A percentile compares a stretch with the other conserved stretches of the same genome.
Evolutionary conservation across 2,329 filamentous ascomycete species (phyloP).

Genomic region (Fusarium marasasianum): DNA sequence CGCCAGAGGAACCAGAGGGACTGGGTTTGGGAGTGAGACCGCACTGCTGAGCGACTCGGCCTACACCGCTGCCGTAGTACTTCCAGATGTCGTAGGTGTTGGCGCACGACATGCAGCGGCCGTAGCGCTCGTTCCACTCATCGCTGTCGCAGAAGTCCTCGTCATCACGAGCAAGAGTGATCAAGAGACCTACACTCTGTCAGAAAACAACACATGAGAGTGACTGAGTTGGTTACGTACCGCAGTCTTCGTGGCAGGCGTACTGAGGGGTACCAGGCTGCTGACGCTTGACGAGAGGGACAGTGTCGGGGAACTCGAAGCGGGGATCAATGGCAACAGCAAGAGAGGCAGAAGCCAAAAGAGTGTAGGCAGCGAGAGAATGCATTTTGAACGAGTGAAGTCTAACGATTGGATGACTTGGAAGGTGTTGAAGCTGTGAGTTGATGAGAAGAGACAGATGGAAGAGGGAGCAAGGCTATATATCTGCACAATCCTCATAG

Average conservation of each 20-base stretch:
- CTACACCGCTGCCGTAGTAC: constrained; percentile 52
- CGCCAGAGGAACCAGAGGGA: constrained; percentile 17
- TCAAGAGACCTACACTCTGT: constrained; percentile 26
- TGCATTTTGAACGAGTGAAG: constrained; percentile 20
- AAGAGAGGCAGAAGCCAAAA: constrained; percentile 34
- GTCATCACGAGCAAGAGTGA: constrained; percentile 48
- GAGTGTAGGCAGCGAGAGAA: constrained; percentile 25
- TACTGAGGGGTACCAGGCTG: constrained; percentile 55
- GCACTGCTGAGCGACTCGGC: constrained; percentile 46
- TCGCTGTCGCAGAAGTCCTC: constrained; percentile 49
- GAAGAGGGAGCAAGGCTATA: not conserved
- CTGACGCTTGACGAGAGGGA: constrained; percentile 52
- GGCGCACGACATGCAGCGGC: constrained; percentile 54
- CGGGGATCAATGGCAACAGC: constrained; percentile 25
- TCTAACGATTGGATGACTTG: not conserved
- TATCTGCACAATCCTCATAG: not conserved
- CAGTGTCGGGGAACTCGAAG: constrained; percentile 46
- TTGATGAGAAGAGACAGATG: not conserved
- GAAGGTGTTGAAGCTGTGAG: not conserved
- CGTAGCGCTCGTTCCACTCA: constrained; percentile 52
- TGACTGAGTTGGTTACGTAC: constrained; percentile 44
- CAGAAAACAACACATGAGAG: not conserved
- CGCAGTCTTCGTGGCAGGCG: constrained; percentile 58
- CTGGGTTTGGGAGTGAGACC: constrained; percentile 33
- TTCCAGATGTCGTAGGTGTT: constrained; percentile 56